Evolutionary conservation across 768 basidiomycete genomes (phyloP), one percentile per base, ranked within the genome.

Genomic region (Gautieria morchelliformis): DNA sequence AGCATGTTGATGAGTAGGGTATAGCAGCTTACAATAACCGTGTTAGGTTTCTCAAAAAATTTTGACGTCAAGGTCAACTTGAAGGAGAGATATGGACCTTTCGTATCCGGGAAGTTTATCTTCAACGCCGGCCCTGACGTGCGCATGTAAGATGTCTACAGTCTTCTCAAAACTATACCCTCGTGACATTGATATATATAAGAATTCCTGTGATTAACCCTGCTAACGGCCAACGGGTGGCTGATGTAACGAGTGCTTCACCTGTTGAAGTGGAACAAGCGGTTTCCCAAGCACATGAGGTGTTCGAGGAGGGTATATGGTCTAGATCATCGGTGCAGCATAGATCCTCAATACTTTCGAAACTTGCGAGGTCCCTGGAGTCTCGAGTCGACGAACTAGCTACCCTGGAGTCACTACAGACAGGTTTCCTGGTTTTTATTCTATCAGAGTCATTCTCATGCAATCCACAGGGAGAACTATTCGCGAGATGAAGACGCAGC

Each of bases 401-500:
- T 2, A 67, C 70, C 40, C 70, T 86, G 19, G 90, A 93, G 69
- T 80, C 82, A 1, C 58, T 83, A 49, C 89, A 93, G 68, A 92
- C 89, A 0, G 90, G 89, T 8, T 42, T 45, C n/a, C 35, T 54
- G 8, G 40, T 30, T 15, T 48, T 56, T 37, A 19, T 32, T 44
- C 22, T 8, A 4, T 48, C n/a, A 37, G 35, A 37, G 35, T 44
- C 32, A 14, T 50, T 22, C 11, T 1, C n/a, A 37, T 24, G 6
- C 17, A 52, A 35, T 58, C 60, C 12, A 63, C 53, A 11, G 63
- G 62, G 11, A 75, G 89, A 54, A 74, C 87, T n/a, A 83, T 90
- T 47, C 76, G 87, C 12, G 90, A 93, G 69, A 91, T 93, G 89
- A 80, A 74, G 19, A 81, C 82, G 0, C 91, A 93, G 69, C 74